Evolutionary conservation across 495 filamentous ascomycete genomes (phyloP), one percentile per base, ranked within the genome.

Genomic region (Pyronema domesticum): DNA sequence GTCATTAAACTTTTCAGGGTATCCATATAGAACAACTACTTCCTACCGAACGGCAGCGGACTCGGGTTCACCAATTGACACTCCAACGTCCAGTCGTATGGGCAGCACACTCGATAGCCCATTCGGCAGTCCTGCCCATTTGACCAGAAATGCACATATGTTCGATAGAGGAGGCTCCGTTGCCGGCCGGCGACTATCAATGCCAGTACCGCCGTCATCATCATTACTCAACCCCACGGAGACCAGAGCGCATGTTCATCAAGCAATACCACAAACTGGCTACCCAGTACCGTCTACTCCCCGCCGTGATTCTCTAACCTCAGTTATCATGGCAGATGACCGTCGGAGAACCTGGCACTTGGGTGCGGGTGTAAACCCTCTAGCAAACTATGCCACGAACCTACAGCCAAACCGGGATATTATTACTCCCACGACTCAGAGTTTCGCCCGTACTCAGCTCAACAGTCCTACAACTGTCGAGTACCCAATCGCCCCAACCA

Each of bases 291-390:
- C 18, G 13, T 1, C 47, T 9, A 13, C 47, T 36, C 11, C 8
- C 35, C 59, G 60, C 35, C 56, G 60, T 53, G 60, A 62, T 52
- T 62, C 60, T 52, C 42, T 64, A 39, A 52, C 62, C 39, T 53
- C 50, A 40, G 47, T 50, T 36, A 59, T 58, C n/a, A 44, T 58
- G 10, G 50, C 54, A 14, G 62, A 64, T 50, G 62, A 64, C 11
- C 57, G 62, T 40, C 55, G 62, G 37, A 57, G 55, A 55, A 64
- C 62, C 33, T 64, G 62, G 62, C 62, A 64, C 43, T 52, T 59
- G 17, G 60, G 57, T 34, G 57, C 54, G 30, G 48, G 35, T 18
- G 50, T 40, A 17, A 51, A 51, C 36, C 30, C 30, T 19, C 45
- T 11, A 30, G n/a, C n/a, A 17, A 43, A 39, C 50, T 54, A 46